Percentiles rank a stretch among this genome's conserved stretches.
Evolutionary conservation across 805 yeast genomes (phyloP).

Genomic region (Sugiyamaella mastotermitis): DNA sequence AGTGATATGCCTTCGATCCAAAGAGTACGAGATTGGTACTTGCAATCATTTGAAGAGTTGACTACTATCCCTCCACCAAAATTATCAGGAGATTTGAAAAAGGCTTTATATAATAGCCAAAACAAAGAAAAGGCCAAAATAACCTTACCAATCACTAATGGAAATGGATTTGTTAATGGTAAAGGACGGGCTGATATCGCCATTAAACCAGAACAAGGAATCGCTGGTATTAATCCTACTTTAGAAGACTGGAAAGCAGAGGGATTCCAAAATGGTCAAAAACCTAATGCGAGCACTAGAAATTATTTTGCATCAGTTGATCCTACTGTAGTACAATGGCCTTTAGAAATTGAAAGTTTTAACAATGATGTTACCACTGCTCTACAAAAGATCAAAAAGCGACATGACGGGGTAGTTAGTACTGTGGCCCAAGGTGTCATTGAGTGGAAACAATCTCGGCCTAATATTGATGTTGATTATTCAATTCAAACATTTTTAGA

Average conservation of each 20-base stretch:
- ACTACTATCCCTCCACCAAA: slow-evolving; percentile 57
- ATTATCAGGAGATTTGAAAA: slow-evolving; percentile 36
- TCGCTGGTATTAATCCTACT: slow-evolving; percentile 15
- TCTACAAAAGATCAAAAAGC: slow-evolving; percentile 62
- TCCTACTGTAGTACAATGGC: slow-evolving; percentile 56
- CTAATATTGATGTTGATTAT: slow-evolving; percentile 49
- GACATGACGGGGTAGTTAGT: slow-evolving; percentile 91
- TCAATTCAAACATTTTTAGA: slow-evolving; percentile 78
- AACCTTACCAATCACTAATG: slow-evolving; percentile 7
- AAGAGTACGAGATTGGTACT: slow-evolving; percentile 82
- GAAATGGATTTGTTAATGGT: slow-evolving; percentile 10
- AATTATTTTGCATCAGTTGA: slow-evolving; percentile 48
- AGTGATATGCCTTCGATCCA: slow-evolving; percentile 67
- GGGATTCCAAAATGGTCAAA: slow-evolving; percentile 18
- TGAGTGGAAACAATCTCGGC: slow-evolving; percentile 66
- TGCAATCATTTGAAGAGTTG: slow-evolving; percentile 77
- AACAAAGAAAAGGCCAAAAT: slow-evolving; percentile 11
- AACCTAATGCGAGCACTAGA: slow-evolving; percentile 19
- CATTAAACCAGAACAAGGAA: slow-evolving; percentile 27
- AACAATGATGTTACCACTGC: slow-evolving; percentile 62
- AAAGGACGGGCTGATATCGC: slow-evolving; percentile 24
- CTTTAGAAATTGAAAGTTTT: slow-evolving; percentile 66
- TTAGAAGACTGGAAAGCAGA: slow-evolving; percentile 21
- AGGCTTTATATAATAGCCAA: slow-evolving; percentile 24
- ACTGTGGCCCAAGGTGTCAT: slow-evolving; percentile 89